Percentiles rank a stretch among this genome's conserved stretches.
phyloP scores from a whole-genome alignment of 306 rosid species.

The Rosa rugosa region DNA sequence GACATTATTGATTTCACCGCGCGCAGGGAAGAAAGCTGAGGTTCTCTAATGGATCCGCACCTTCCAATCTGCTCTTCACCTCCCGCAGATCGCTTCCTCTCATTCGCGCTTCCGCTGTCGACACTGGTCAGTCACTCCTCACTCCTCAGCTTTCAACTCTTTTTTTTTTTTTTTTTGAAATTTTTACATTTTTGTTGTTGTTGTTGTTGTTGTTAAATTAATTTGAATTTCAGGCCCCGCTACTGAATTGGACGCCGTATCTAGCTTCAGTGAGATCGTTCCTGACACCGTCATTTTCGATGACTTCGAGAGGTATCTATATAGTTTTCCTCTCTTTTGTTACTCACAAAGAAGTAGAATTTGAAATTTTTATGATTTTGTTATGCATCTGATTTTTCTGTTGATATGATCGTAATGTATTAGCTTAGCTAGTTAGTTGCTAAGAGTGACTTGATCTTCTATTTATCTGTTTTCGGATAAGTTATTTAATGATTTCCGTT shows the following conservation, averaged over 20 bases:
- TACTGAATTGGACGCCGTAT: slow-evolving; percentile 81
- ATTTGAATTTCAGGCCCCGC: slow-evolving; percentile 39
- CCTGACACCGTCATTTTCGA: slow-evolving; percentile 97
- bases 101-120: slow-evolving; percentile 56
- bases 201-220: not conserved
- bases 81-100: slow-evolving; percentile 37
- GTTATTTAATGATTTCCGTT: not conserved
- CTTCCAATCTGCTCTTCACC: slow-evolving; percentile 34
- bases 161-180: not conserved
- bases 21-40: slow-evolving; percentile 39
- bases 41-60: slow-evolving; percentile 39
- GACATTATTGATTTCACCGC: not conserved
- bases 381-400: not conserved
- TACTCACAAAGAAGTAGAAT: not conserved
- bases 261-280: slow-evolving; percentile 91
- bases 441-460: not conserved
- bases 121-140: slow-evolving; percentile 42
- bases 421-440: not conserved
- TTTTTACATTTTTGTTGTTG: not conserved
- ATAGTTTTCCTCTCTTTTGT: not conserved
- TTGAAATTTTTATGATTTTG: not conserved
- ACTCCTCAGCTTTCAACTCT: not conserved
- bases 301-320: slow-evolving; percentile 67
- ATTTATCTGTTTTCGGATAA: not conserved
- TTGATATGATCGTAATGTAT: not conserved